Evolutionary conservation across 1,284 basidiomycete genomes (phyloP).

Genomic region (Apiotrichum mycotoxinovorans): DNA sequence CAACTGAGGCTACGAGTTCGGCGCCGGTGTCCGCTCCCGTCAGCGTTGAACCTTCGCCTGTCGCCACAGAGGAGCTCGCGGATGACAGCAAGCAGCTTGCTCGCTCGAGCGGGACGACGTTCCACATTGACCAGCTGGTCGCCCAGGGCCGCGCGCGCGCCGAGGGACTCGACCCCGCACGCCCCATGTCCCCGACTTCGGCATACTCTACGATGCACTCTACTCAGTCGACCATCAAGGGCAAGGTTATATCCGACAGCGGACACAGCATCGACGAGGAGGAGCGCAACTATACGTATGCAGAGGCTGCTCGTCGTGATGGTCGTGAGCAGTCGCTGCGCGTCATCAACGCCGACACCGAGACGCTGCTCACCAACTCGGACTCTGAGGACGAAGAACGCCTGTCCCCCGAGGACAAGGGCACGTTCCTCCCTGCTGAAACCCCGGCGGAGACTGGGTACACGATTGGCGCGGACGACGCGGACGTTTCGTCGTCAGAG

Average conservation of each 20-base stretch:
- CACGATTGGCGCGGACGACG: slow-evolving; percentile 1
- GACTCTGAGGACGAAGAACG: slow-evolving; percentile 17
- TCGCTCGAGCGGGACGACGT: slow-evolving; percentile 36
- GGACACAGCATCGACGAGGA: slow-evolving; percentile 22
- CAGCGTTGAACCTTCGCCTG: neutral
- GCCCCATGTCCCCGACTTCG: slow-evolving; percentile 7
- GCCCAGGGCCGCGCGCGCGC: slow-evolving; percentile 30
- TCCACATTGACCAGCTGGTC: slow-evolving; percentile 38
- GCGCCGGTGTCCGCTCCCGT: neutral
- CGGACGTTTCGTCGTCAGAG: neutral
- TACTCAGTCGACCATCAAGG: slow-evolving; percentile 8
- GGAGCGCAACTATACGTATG: slow-evolving; percentile 18
- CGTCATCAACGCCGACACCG: slow-evolving; percentile 25
- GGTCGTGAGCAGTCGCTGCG: slow-evolving; percentile 42
- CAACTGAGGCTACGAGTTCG: neutral
- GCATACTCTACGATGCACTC: slow-evolving; percentile 12
- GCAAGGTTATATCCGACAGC: slow-evolving; percentile 20
- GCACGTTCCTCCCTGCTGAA: neutral
- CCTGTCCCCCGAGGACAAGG: neutral
- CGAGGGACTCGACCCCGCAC: slow-evolving; percentile 6
- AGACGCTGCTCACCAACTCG: slow-evolving; percentile 1
- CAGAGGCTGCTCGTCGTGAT: slow-evolving; percentile 34
- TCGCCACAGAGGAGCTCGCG: slow-evolving; percentile 4
- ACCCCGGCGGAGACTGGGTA: neutral
- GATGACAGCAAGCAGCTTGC: slow-evolving; percentile 11